A percentile compares a stretch with the other conserved stretches of the same genome.
These are phyloP conservation scores for Coemansia sp. DNA, from an alignment of 192 early-diverging fungal genomes.

Conservation along the genomic window DNA sequence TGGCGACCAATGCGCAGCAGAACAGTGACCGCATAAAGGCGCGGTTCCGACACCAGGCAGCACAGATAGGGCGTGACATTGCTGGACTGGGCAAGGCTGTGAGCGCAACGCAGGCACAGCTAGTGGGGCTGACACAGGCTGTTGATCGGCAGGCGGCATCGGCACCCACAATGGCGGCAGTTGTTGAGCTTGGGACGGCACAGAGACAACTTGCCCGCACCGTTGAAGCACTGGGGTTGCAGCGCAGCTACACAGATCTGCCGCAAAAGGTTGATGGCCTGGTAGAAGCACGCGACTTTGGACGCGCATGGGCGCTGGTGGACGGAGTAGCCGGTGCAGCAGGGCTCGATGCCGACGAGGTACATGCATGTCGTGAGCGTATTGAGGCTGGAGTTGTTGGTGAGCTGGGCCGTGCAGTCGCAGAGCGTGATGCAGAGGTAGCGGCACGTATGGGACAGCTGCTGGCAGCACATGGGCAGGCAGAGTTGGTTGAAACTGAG, in stretches of 20 bases:
- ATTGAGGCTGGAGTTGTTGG: slow-evolving; percentile 10
- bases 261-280: slow-evolving; percentile 32
- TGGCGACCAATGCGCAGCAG: slow-evolving; percentile 45
- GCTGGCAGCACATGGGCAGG: slow-evolving; percentile 20
- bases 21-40: slow-evolving; percentile 47
- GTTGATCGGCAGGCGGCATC: slow-evolving; percentile 20
- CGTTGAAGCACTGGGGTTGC: slow-evolving; percentile 23
- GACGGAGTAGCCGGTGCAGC: slow-evolving; percentile 6
- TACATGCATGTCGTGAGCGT: slow-evolving; percentile 6
- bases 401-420: slow-evolving; percentile 10
- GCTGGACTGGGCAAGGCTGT: slow-evolving; percentile 29
- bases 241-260: slow-evolving; percentile 36
- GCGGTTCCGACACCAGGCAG: slow-evolving; percentile 42
- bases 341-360: slow-evolving; percentile 3
- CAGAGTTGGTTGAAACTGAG: slow-evolving; percentile 11
- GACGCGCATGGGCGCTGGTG: slow-evolving; percentile 33
- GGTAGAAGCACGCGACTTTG: slow-evolving; percentile 25
- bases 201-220: slow-evolving; percentile 21
- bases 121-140: slow-evolving; percentile 11
- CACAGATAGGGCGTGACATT: slow-evolving; percentile 41
- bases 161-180: slow-evolving; percentile 15
- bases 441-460: slow-evolving; percentile 10
- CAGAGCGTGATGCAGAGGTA: slow-evolving; percentile 11
- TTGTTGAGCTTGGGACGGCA: slow-evolving; percentile 29
- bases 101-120: slow-evolving; percentile 21